Conservation (phyloP, 2,329 filamentous ascomycete species). For the Penicillium sp. region DNA sequence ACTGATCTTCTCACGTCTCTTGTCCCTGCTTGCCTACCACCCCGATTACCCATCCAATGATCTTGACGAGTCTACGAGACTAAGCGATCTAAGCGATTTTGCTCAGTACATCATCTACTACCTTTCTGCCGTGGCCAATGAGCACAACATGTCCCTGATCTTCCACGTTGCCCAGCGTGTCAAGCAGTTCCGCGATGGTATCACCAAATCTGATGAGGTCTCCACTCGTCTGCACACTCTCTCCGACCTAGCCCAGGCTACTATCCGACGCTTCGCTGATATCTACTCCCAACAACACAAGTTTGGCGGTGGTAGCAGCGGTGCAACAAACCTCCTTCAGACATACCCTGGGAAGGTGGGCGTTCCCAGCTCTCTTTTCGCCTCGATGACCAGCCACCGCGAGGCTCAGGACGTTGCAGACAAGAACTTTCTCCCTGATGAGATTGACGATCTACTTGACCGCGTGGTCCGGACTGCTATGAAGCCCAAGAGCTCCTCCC, state of each 20-base stretch:
- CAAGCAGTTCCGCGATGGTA: conserved; percentile 83
- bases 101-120: conserved; percentile 90
- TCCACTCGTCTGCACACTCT: conserved; percentile 71
- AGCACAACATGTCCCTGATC: conserved; percentile 84
- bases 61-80: conserved; percentile 47
- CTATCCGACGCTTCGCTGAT: conserved; percentile 84
- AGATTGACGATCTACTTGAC: conserved; percentile 74
- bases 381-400: conserved; percentile 71
- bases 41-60: conserved; percentile 69
- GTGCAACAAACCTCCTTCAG: conserved; percentile 63
- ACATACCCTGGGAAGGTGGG: conserved; percentile 79
- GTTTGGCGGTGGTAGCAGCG: conserved; percentile 42
- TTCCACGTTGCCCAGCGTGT: conserved; percentile 90
- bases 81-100: conserved; percentile 71
- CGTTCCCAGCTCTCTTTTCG: conserved; percentile 77
- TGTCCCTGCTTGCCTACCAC: conserved; percentile 90
- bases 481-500: conserved; percentile 56
- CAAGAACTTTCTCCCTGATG: conserved; percentile 79
- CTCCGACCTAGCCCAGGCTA: conserved; percentile 80
- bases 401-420: conserved; percentile 82
- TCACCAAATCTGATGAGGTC: conserved; percentile 57
- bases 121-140: conserved; percentile 75
- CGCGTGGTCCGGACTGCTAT: conserved; percentile 70
- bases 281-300: conserved; percentile 70
- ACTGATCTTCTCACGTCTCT: conserved; percentile 74